A percentile compares a stretch with the other conserved stretches of the same genome.
phyloP scores from a whole-genome alignment of 805 yeast genomes.

The Metschnikowia proteae region DNA sequence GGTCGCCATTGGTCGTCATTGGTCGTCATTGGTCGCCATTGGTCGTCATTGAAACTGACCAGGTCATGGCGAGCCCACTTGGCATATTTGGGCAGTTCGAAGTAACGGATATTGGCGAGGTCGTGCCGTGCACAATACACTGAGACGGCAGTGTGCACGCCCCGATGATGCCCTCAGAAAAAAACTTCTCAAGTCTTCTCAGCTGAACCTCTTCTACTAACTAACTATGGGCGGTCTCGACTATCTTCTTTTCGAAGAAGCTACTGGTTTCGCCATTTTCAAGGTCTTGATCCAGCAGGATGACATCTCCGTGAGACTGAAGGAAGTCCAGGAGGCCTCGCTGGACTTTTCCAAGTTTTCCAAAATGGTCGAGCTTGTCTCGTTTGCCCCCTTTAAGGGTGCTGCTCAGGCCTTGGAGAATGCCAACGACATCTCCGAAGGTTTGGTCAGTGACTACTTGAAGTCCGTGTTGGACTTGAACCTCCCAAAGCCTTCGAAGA shows the following conservation, averaged over 20 bases:
- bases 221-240: slow-evolving; percentile 66
- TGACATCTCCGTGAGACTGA: slow-evolving; percentile 83
- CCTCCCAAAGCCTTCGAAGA: slow-evolving; percentile 73
- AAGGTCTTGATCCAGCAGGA: slow-evolving; percentile 92
- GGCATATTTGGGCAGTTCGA: too few relatives aligned
- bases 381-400: slow-evolving; percentile 98
- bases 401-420: slow-evolving; percentile 99
- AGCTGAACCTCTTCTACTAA: slow-evolving; percentile 6
- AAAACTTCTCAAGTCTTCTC: slow-evolving; percentile 12
- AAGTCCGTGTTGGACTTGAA: slow-evolving; percentile 86
- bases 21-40: too few relatives aligned
- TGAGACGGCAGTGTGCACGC: slow-evolving; percentile 11
- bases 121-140: slow-evolving; percentile 12
- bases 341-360: slow-evolving; percentile 83
- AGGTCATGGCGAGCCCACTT: too few relatives aligned
- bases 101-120: not conserved
- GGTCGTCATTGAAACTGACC: too few relatives aligned
- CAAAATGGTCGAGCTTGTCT: slow-evolving; percentile 86
- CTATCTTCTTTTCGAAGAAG: slow-evolving; percentile 94
- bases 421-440: slow-evolving; percentile 97
- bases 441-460: slow-evolving; percentile 88
- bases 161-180: slow-evolving; percentile 21
- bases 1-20: too few relatives aligned
- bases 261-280: slow-evolving; percentile 96
- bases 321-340: slow-evolving; percentile 90